Conservation (phyloP, 208 protist species). For the Balamuthia mandrillaris region DNA sequence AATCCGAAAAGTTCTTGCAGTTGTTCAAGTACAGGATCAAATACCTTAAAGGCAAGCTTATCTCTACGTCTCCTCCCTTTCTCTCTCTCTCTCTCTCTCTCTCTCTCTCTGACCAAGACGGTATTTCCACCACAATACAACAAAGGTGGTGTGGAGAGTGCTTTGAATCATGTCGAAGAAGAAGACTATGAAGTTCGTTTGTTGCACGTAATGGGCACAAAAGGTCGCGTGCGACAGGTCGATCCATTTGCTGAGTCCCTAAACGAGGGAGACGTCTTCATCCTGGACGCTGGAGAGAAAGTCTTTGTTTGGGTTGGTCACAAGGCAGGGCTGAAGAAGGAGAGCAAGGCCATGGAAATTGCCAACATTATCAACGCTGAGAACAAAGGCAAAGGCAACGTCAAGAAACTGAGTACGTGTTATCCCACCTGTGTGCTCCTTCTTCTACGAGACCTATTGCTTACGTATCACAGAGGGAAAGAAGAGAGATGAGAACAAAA, state of each 20-base stretch:
- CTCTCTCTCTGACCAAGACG: too few relatives aligned
- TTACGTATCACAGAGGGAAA: too few relatives aligned
- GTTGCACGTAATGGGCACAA: conserved; percentile 58
- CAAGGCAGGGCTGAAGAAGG: conserved; percentile 44
- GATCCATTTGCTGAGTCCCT: not conserved
- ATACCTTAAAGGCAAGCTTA: conserved; percentile 46
- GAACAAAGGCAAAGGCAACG: not conserved
- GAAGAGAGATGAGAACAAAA: conserved; percentile 1
- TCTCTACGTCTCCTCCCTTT: too few relatives aligned
- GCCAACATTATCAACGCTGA: conserved; percentile 45
- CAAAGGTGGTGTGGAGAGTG: conserved; percentile 70
- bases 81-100: too few relatives aligned
- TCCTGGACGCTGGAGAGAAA: conserved; percentile 62
- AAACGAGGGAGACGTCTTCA: conserved; percentile 73
- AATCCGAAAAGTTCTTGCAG: conserved; percentile 52
- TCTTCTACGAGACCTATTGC: too few relatives aligned
- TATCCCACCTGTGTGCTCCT: too few relatives aligned
- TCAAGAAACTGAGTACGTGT: too few relatives aligned
- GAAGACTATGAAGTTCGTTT: conserved; percentile 60
- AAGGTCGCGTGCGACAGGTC: not conserved
- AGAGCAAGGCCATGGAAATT: conserved; percentile 53
- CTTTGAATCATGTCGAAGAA: conserved; percentile 70
- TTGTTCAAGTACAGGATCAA: conserved; percentile 46
- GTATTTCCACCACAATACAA: too few relatives aligned
- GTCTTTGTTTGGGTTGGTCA: conserved; percentile 65